Conservation (phyloP, 768 basidiomycete species). For the Amanita pallidorosea region DNA sequence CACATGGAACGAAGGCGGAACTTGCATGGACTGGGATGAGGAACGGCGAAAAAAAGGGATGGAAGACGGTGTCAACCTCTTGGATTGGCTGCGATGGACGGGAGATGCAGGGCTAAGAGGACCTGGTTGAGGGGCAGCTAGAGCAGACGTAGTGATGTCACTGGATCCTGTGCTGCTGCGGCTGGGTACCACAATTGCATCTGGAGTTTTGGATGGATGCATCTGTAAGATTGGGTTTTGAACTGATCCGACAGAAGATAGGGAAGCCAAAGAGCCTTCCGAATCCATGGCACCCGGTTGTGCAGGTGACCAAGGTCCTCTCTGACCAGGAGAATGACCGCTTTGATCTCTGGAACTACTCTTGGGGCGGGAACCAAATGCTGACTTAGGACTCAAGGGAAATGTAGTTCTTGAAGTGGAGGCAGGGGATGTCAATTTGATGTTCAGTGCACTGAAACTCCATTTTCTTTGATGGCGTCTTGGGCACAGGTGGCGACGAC, state of each 20-base stretch:
- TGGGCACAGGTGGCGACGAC: conserved; percentile 36
- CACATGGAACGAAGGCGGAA: conserved; percentile 37
- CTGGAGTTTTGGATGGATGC: conserved; percentile 50
- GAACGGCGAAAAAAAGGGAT: conserved; percentile 93
- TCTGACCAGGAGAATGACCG: conserved; percentile 30
- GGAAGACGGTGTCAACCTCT: conserved; percentile 82
- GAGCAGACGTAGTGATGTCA: conserved; percentile 42
- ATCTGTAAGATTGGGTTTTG: conserved; percentile 36
- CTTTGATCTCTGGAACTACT: conserved; percentile 59
- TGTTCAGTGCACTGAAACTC: conserved; percentile 80
- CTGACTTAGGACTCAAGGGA: conserved; percentile 56
- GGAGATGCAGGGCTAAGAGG: conserved; percentile 70
- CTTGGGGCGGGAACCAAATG: conserved; percentile 58
- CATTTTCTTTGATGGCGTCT: conserved; percentile 94
- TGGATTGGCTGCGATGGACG: conserved; percentile 57
- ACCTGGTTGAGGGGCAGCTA: conserved; percentile 41
- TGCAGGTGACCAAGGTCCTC: conserved; percentile 52
- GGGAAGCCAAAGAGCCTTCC: conserved; percentile 62
- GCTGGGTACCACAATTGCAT: conserved; percentile 42
- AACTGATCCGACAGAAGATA: conserved; percentile 64
- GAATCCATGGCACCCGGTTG: conserved; percentile 73
- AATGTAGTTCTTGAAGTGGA: conserved; percentile 41
- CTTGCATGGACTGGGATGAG: conserved; percentile 79
- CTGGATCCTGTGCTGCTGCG: conserved; percentile 73
- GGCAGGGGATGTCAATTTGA: conserved; percentile 58